Percentiles rank a stretch among this genome's conserved stretches.
Conservation (phyloP, 495 filamentous ascomycete genomes). For the Aspergillus nanangensis region DNA sequence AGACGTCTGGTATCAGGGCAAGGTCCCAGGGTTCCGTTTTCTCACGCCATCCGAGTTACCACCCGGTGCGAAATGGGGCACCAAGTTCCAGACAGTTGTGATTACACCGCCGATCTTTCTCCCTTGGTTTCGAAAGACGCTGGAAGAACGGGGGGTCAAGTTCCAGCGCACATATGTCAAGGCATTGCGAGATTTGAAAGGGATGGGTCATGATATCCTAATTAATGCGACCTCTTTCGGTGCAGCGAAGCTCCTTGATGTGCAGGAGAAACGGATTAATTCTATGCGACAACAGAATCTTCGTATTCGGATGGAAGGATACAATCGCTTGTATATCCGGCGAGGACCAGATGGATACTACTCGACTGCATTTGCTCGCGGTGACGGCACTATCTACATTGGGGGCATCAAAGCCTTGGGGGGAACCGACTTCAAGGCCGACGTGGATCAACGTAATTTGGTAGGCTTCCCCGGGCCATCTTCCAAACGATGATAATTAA, state of each 20-base stretch:
- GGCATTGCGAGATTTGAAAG: constrained; percentile 21
- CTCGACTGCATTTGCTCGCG: constrained; percentile 5
- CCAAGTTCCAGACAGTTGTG: constrained; percentile 20
- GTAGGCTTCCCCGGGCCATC: constrained; percentile 3
- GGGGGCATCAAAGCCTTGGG: constrained; percentile 10
- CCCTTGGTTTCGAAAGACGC: constrained; percentile 14
- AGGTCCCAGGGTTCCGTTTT: constrained; percentile 8
- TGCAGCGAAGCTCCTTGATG: constrained; percentile 8
- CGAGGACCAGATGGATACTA: constrained; percentile 8
- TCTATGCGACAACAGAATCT: constrained; percentile 12
- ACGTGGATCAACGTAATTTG: not conserved
- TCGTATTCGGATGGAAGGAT: constrained; percentile 1
- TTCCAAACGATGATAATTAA: not conserved
- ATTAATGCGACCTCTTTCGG: constrained; percentile 17
- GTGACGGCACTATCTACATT: constrained; percentile 9
- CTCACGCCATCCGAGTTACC: constrained; percentile 9
- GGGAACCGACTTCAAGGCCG: constrained; percentile 2
- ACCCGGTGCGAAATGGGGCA: constrained; percentile 1
- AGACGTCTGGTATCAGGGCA: constrained; percentile 7
- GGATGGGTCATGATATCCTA: constrained; percentile 13
- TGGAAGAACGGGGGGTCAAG: constrained; percentile 16
- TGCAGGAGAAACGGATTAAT: constrained; percentile 9
- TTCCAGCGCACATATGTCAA: constrained; percentile 16
- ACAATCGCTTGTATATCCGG: constrained; percentile 10
- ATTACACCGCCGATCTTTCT: constrained; percentile 22